Evolutionary conservation across 192 early-diverging fungal genomes (phyloP).

Genomic region (Rhizoclosmatium sp.): DNA sequence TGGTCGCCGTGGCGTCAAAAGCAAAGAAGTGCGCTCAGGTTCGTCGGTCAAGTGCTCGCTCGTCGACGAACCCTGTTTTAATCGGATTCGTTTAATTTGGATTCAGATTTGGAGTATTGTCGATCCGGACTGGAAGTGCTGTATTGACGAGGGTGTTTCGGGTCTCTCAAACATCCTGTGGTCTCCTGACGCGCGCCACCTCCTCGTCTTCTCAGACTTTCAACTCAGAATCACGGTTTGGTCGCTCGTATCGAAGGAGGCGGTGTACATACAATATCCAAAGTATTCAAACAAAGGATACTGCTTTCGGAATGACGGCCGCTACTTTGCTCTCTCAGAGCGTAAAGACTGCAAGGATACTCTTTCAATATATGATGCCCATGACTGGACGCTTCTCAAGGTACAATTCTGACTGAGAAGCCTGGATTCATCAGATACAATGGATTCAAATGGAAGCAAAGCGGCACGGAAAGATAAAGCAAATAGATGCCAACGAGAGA

Average conservation of each 20-base stretch:
- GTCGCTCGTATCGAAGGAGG: conserved; percentile 63
- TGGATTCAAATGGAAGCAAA: too few species aligned
- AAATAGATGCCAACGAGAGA: neutral
- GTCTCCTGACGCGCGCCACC: conserved; percentile 58
- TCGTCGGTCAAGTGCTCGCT: neutral
- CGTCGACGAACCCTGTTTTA: conserved; percentile 22
- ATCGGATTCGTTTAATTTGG: conserved; percentile 48
- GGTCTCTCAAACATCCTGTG: conserved; percentile 58
- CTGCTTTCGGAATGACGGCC: conserved; percentile 65
- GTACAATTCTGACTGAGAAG: conserved; percentile 42
- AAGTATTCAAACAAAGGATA: conserved; percentile 69
- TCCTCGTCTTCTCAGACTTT: conserved; percentile 61
- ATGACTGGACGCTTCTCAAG: conserved; percentile 70
- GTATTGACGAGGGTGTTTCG: conserved; percentile 60
- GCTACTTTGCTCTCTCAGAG: conserved; percentile 69
- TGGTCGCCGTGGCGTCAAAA: conserved; percentile 63
- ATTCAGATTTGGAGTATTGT: conserved; percentile 57
- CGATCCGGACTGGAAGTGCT: conserved; percentile 64
- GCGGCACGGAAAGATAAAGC: too few species aligned
- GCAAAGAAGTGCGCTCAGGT: conserved; percentile 10
- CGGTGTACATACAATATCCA: conserved; percentile 71
- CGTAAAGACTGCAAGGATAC: conserved; percentile 70
- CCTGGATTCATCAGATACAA: neutral
- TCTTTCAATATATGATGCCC: conserved; percentile 68
- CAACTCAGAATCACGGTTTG: conserved; percentile 74